A percentile compares a stretch with the other conserved stretches of the same genome.
Conservation (phyloP, 768 basidiomycete genomes). For the Panaeolus cyanescens region DNA sequence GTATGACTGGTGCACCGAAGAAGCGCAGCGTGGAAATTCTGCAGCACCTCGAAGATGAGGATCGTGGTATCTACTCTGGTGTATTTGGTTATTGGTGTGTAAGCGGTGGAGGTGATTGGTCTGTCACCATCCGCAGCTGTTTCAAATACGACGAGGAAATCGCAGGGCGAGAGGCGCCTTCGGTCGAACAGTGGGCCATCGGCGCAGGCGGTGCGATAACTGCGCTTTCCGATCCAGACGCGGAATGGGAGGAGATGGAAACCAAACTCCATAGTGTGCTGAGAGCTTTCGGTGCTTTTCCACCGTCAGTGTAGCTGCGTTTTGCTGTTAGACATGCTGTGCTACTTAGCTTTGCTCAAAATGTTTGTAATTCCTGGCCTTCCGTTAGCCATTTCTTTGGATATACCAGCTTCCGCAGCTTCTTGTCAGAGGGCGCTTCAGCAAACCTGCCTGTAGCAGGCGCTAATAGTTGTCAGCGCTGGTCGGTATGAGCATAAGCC, state of each 20-base stretch:
- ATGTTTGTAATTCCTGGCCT: neutral
- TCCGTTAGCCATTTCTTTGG: neutral
- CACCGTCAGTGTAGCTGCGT: slow-evolving; percentile 18
- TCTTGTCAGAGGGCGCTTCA: neutral
- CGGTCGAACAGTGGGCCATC: slow-evolving; percentile 66
- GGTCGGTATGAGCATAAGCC: neutral
- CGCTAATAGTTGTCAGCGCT: neutral
- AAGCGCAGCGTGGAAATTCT: slow-evolving; percentile 91
- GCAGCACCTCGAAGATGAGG: slow-evolving; percentile 70
- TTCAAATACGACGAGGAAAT: slow-evolving; percentile 62
- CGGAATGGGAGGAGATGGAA: slow-evolving; percentile 94
- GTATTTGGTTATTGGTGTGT: slow-evolving; percentile 93
- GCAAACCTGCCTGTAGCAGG: neutral
- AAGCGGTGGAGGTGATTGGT: slow-evolving; percentile 89
- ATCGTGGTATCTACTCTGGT: slow-evolving; percentile 86
- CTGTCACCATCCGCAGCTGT: slow-evolving; percentile 92
- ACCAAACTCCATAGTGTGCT: slow-evolving; percentile 84
- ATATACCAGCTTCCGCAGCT: neutral
- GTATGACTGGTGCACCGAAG: slow-evolving; percentile 98
- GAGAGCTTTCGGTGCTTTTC: slow-evolving; percentile 52
- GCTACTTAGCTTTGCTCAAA: neutral
- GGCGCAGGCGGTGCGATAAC: slow-evolving; percentile 98
- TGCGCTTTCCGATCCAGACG: slow-evolving; percentile 80
- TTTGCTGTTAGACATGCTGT: neutral
- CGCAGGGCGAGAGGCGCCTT: neutral